These are phyloP conservation scores for Penicillium paneum DNA, from an alignment of 2,329 filamentous ascomycete species.

Conservation along the genomic window DNA sequence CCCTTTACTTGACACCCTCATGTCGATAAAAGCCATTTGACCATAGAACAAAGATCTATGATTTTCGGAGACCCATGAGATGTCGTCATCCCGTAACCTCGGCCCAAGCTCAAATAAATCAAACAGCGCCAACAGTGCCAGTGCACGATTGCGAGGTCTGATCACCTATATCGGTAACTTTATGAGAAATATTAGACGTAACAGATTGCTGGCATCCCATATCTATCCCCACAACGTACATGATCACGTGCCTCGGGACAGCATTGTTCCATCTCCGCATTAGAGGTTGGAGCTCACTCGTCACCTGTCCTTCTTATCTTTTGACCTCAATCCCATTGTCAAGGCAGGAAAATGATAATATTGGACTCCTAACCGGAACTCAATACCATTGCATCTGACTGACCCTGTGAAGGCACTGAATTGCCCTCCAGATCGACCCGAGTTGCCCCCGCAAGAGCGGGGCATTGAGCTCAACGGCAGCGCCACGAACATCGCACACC, in stretches of 20 bases:
- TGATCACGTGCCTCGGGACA: conserved; percentile 19
- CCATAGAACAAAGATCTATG: not conserved
- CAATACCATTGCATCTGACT: not conserved
- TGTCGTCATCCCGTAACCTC: conserved; percentile 21
- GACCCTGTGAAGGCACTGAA: conserved; percentile 10
- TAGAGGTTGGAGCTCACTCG: conserved; percentile 15
- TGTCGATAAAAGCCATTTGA: not conserved
- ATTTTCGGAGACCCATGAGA: conserved; percentile 1
- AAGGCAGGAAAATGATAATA: not conserved
- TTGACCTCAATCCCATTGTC: conserved; percentile 18
- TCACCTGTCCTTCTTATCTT: conserved; percentile 7
- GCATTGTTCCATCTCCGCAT: conserved; percentile 25
- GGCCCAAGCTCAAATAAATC: not conserved
- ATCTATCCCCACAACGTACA: not conserved
- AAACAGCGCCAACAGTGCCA: not conserved
- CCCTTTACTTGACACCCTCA: not conserved
- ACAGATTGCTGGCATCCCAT: not conserved
- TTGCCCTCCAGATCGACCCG: conserved; percentile 13
- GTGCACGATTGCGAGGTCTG: not conserved
- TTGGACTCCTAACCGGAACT: not conserved
- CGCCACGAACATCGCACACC: conserved; percentile 13
- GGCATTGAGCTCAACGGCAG: conserved; percentile 20
- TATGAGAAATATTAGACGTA: not conserved
- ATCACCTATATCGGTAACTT: not conserved
- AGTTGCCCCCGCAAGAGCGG: conserved; percentile 23